Base-by-base conservation (phyloP, 2,329 filamentous ascomycete genomes). In the Penicillium sp. region DNA sequence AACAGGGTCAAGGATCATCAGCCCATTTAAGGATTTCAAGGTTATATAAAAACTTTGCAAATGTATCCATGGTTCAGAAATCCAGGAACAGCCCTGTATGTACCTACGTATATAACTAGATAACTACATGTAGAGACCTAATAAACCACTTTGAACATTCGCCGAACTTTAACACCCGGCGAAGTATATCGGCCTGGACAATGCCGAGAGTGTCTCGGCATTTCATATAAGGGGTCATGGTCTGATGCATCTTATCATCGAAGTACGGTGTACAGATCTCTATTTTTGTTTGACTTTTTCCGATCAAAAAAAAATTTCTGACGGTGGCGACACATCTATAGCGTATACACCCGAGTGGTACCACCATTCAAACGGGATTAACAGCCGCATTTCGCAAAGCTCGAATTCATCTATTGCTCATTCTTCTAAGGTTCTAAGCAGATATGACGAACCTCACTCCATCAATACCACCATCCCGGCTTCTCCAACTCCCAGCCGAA, bases 401-500 rank as follows among this genome's bases (percentile, higher is more conserved):
- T 21, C 13, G 9, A 25, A 31, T 41, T 10, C 15, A 31, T 25
- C 18, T 25, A 7, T 42, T 42, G 18, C 7, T 10, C 6, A 23
- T 32, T 31, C 16, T 15, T 31, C 10, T 45, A 42, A 21, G 8
- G 15, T 27, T 27, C 25, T 27, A 42, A 1, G 21, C 21, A 29
- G 13, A 21, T 7, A 50, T 50, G 38, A 32, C 38, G 21, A 45
- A 23, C 16, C 16, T 31, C 6, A 23, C 27, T 29, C 31, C 34
- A 2, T 38, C 53, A 34, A 37, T 34, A 41, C 53, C 59, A 41
- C 54, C 59, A 18, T 60, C 65, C 1, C 50, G 52, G 7, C 60
- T 72, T 27, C 62, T 71, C 12, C 61, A 52, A 15, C 56, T 72
- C 6, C 70, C 68, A 2, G 46, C 64, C 5, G 69, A 71, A 49